These are phyloP conservation scores for Thermothielavioides terrestris DNA, from an alignment of 495 filamentous ascomycete species.

Conservation along the genomic window DNA sequence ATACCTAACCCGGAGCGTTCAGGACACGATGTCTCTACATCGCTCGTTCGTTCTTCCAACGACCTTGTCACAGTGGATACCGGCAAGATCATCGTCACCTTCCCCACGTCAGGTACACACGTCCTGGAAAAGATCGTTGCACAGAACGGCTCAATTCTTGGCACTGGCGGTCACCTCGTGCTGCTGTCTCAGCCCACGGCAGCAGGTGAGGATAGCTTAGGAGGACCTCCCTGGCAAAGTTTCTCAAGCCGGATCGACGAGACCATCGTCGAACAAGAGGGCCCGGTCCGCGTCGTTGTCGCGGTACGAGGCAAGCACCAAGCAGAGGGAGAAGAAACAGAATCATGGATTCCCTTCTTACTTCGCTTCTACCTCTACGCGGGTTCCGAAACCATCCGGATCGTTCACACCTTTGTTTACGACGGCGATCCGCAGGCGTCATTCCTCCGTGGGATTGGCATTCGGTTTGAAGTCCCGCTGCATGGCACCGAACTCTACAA, in stretches of 20 bases:
- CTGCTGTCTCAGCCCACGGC: no score
- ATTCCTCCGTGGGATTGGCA: background rate
- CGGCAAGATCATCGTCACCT: background rate
- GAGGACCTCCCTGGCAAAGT: background rate
- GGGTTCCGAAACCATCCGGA: background rate
- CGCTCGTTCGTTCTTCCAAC: no score
- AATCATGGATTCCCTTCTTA: background rate
- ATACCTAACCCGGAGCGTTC: background rate
- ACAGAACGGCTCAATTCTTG: background rate
- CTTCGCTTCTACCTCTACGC: constrained; percentile 1
- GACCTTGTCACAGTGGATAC: background rate
- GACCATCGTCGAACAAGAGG: background rate
- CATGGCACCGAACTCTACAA: background rate
- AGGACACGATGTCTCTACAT: background rate
- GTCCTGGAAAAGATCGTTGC: background rate
- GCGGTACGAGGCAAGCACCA: constrained; percentile 2
- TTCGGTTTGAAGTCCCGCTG: background rate
- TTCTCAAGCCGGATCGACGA: no score
- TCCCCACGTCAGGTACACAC: background rate
- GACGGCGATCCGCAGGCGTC: background rate
- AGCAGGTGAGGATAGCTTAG: background rate
- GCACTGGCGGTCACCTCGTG: no score
- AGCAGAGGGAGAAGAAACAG: background rate
- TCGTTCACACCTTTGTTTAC: background rate
- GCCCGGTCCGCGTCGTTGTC: background rate